Conservation (phyloP, 345 rosid genomes). For the Mallotus nudiflorus region DNA sequence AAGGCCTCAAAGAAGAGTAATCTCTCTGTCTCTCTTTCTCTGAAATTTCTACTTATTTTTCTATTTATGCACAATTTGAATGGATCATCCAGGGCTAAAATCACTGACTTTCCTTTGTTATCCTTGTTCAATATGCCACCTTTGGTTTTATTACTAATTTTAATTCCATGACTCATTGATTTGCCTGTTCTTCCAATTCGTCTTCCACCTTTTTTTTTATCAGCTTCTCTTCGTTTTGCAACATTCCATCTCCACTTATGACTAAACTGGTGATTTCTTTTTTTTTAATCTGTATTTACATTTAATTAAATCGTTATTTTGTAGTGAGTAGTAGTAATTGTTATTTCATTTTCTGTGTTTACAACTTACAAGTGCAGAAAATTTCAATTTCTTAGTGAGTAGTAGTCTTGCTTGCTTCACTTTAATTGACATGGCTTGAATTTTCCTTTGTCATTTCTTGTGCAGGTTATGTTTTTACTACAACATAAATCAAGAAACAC, state of each 20-base stretch:
- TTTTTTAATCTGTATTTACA: background rate
- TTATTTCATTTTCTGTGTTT: too few species aligned
- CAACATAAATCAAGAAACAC: slow-evolving; percentile 44
- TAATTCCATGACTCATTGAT: background rate
- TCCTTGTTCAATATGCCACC: slow-evolving; percentile 52
- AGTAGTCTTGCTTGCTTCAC: background rate
- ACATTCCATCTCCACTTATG: slow-evolving; percentile 39
- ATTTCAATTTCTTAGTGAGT: background rate
- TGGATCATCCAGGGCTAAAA: slow-evolving; percentile 76
- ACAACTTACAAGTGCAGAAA: background rate
- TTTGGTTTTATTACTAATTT: background rate
- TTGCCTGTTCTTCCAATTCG: background rate
- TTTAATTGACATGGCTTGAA: background rate
- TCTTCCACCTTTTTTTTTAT: too few species aligned
- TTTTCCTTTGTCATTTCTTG: background rate
- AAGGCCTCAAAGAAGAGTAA: slow-evolving; percentile 82
- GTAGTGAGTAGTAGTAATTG: too few species aligned
- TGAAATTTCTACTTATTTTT: background rate
- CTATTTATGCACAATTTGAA: slow-evolving; percentile 61
- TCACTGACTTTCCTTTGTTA: slow-evolving; percentile 54
- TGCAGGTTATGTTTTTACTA: slow-evolving; percentile 30
- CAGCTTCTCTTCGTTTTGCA: slow-evolving; percentile 66
- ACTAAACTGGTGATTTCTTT: slow-evolving; percentile 36
- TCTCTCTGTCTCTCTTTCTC: slow-evolving; percentile 9
- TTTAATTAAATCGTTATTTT: background rate